Evolutionary conservation across 768 basidiomycete genomes (phyloP), one percentile per base, ranked within the genome.

Genomic region (Agaricus bisporus): DNA sequence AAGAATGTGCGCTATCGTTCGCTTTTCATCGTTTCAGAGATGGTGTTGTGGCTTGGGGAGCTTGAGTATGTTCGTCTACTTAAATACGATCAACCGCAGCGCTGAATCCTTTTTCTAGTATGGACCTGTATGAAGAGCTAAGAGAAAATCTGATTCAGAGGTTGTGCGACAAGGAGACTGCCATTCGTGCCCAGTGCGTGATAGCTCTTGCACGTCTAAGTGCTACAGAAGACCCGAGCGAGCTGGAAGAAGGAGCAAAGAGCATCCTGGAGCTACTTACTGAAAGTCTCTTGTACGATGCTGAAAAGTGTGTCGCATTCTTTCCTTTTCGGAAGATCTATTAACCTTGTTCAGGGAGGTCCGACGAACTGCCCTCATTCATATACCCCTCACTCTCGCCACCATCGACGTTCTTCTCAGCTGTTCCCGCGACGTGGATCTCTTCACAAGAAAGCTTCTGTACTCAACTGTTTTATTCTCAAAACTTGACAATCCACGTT

Each of bases 391-490:
- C 15, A 74, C 78, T 0, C 74, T 75, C 1, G 62, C 70, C 0
- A 91, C 89, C 0, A 69, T 98, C 4, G 74, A 82, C 4, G 64
- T 75, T 3, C 74, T 98, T 48, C 80, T 98, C 17, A 76, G 81
- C 5, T 82, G 95, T 25, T 88, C 89, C 0, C 84, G 92, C 60
- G 95, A 99, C 66, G 76, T 86, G 35, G 95, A 98, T 62, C 74
- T 85, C 0, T 73, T 85, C 45, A 84, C 87, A 20, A 86, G 95
- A 53, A 87, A 85, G 57, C 79, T 88, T 22, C 79, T 93, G 14
- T 97, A 91, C 66, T 73, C 83, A 1, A 70, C 73, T 11, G 77
- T 90, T 0, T 76, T 95, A n/a, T 71, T 72, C 35, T 55, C 65
- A 37, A 67, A 73, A 58, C 58, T 82, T 70, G 75, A 77, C 2